phyloP scores from a whole-genome alignment of 2,329 filamentous ascomycete species.

The Dactylella cylindrospora region DNA sequence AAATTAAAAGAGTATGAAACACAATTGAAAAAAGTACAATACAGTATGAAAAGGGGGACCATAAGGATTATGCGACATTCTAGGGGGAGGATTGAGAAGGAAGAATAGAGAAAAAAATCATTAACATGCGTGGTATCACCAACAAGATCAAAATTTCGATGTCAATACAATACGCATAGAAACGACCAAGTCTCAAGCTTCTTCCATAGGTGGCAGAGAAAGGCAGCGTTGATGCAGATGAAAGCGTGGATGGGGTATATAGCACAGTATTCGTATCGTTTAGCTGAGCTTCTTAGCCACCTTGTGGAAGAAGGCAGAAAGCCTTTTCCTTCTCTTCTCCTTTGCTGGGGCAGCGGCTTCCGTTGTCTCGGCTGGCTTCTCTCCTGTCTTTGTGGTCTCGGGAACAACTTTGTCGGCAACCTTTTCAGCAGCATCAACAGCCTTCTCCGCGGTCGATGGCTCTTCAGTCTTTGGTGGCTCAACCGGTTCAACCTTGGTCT shows the following conservation, averaged over 20 bases:
- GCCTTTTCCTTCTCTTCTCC: constrained; percentile 22
- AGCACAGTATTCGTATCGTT: too few species aligned
- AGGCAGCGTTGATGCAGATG: too few species aligned
- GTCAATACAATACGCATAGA: too few species aligned
- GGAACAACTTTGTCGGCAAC: neutral
- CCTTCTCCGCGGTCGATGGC: constrained; percentile 3
- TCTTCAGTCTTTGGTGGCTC: constrained; percentile 22
- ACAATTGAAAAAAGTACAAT: constrained; percentile 2
- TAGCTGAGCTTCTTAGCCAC: constrained; percentile 23
- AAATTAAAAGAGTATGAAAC: constrained; percentile 23
- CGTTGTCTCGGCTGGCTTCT: constrained; percentile 13
- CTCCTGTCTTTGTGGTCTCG: neutral
- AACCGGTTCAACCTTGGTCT: constrained; percentile 25
- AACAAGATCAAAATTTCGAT: too few species aligned
- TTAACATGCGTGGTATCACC: constrained; percentile 44
- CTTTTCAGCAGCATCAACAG: neutral
- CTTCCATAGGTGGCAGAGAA: too few species aligned
- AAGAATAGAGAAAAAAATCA: too few species aligned
- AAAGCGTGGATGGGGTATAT: too few species aligned
- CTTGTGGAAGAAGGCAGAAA: constrained; percentile 40
- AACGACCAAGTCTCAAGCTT: too few species aligned
- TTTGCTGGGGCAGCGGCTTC: neutral
- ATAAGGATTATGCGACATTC: constrained; percentile 23
- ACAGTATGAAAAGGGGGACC: neutral
- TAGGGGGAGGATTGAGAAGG: constrained; percentile 19